phyloP scores from a whole-genome alignment of 768 basidiomycete genomes.

The Suillus subaureus region DNA sequence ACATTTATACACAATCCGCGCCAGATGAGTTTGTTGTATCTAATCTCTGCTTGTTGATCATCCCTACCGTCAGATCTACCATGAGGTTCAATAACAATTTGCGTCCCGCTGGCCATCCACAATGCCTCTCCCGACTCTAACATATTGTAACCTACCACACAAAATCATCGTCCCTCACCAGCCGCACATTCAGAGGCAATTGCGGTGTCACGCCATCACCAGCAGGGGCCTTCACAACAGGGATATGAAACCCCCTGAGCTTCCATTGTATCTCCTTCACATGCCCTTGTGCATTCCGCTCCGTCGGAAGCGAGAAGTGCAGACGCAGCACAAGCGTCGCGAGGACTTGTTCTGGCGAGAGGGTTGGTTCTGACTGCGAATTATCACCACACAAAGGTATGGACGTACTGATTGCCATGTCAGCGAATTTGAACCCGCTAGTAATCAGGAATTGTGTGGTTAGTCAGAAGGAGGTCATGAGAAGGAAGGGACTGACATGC shows the following conservation, averaged over 20 bases:
- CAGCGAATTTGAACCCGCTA: constrained; percentile 57
- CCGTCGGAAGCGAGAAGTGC: background rate
- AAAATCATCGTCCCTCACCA: constrained; percentile 20
- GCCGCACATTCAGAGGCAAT: constrained; percentile 23
- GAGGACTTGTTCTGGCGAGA: constrained; percentile 28
- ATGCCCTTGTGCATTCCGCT: background rate
- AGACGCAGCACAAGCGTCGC: constrained; percentile 20
- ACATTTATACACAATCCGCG: no score
- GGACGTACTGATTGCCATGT: constrained; percentile 53
- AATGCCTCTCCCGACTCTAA: no score
- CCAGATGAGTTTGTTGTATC: no score
- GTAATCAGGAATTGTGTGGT: background rate
- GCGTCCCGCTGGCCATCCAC: no score
- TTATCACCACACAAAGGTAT: no score
- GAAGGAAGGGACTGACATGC: constrained; percentile 33
- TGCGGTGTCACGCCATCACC: constrained; percentile 25
- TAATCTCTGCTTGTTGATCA: no score
- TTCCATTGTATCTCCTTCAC: constrained; percentile 30
- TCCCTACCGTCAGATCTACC: no score
- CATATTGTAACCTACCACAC: background rate
- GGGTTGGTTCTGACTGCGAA: no score
- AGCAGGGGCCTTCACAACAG: constrained; percentile 25
- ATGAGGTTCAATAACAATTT: no score
- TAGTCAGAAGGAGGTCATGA: constrained; percentile 10
- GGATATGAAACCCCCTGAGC: constrained; percentile 25